These are phyloP conservation scores for Globisporangium sylvaticum DNA, from an alignment of 352 stramenopile species.

Conservation along the genomic window DNA sequence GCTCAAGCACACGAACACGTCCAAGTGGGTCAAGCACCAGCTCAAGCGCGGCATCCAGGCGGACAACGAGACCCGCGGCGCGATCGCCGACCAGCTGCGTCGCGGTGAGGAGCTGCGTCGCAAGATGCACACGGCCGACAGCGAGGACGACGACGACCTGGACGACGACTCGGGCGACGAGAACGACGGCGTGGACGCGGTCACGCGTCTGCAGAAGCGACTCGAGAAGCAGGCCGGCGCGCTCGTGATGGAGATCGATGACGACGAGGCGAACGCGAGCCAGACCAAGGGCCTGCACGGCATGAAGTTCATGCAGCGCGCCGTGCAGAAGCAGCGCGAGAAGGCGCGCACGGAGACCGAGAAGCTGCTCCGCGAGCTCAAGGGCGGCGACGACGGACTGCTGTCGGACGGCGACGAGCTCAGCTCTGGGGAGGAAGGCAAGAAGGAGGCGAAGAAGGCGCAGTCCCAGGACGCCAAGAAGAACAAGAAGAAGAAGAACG, in stretches of 20 bases:
- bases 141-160: conserved; percentile 55
- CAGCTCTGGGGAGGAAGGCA: conserved; percentile 40
- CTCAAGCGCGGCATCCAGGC: conserved; percentile 89
- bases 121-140: conserved; percentile 88
- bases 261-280: conserved; percentile 38
- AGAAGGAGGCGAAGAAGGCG: conserved; percentile 23
- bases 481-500: conserved; percentile 39
- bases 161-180: conserved; percentile 46
- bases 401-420: conserved; percentile 56
- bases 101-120: conserved; percentile 90
- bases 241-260: conserved; percentile 73
- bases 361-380: conserved; percentile 92
- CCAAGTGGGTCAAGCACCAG: conserved; percentile 95
- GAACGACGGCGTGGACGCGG: conserved; percentile 40
- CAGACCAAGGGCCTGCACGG: conserved; percentile 88
- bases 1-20: conserved; percentile 98
- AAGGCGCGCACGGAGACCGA: conserved; percentile 91
- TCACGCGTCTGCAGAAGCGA: conserved; percentile 53
- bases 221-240: conserved; percentile 68
- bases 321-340: conserved; percentile 93
- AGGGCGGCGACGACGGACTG: conserved; percentile 71
- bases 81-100: conserved; percentile 86
- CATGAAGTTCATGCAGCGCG: conserved; percentile 98
- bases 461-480: conserved; percentile 22
- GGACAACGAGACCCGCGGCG: conserved; percentile 89